Evolutionary conservation across 805 yeast species (phyloP), one percentile per base, ranked within the genome.

Genomic region (Henningerozyma blattae): DNA sequence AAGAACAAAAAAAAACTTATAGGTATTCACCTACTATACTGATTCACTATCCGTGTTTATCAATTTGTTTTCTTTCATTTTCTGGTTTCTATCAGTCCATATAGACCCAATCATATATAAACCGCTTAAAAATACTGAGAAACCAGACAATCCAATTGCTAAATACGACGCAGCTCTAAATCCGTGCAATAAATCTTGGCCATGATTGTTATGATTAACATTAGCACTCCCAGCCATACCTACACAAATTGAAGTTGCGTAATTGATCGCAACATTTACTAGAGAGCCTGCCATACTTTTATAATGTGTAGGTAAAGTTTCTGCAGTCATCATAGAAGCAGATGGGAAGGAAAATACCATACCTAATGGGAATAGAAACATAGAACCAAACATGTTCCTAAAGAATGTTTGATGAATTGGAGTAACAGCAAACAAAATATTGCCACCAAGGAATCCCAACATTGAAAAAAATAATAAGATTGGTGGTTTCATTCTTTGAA

Each of bases 271-370:
- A 0, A 89, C 79, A 15, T 77, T 67, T 4, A 78, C 76, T 33
- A 81, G 58, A 0, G 85, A 76, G 0, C 85, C 86, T 1, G 86
- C 87, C 67, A 77, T 71, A 6, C 89, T 89, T 55, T 81, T 89
- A 44, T 75, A 72, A 37, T 67, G 61, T 31, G 62, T 52, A 0
- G 87, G 86, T 24, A 80, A 58, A 31, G 59, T 59, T 38, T 74
- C 75, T 6, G 78, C 68, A 28, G 80, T 52, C 12, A 77, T 65
- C 31, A 80, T 63, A 0, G 85, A 70, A 0, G 81, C 75, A 1
- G 87, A 76, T 0, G 91, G 89, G 52, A 79, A 81, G 19, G 82
- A 73, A 51, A 76, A 59, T 50, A 81, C 89, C 87, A 81, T 78
- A 3, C 85, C 93, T 64, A 75, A 77, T 13, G 76, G 68, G 4